Evolutionary conservation across 2,329 filamentous ascomycete genomes (phyloP).

Genomic region (Claviceps quebecensis): DNA sequence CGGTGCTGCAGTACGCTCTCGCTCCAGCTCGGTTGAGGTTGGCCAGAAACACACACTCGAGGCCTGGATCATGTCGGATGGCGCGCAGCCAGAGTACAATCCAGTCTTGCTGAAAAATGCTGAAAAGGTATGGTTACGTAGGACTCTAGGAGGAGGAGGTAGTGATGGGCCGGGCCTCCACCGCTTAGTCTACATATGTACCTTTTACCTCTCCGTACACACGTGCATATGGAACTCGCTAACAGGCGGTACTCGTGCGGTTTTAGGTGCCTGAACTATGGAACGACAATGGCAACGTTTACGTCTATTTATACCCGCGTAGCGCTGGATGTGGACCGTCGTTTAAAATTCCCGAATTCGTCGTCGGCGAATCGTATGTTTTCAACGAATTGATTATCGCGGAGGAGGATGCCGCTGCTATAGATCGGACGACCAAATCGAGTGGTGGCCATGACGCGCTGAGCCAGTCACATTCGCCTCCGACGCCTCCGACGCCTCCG

Average conservation of each 20-base stretch:
- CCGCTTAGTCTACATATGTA: no score
- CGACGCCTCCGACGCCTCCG: slow-evolving; percentile 16
- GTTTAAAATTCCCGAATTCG: slow-evolving; percentile 44
- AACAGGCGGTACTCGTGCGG: not conserved
- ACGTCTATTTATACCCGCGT: slow-evolving; percentile 42
- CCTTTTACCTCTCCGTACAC: no score
- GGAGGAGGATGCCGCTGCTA: slow-evolving; percentile 20
- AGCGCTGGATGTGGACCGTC: slow-evolving; percentile 37
- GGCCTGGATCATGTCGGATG: slow-evolving; percentile 43
- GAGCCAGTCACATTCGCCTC: slow-evolving; percentile 20
- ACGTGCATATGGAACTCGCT: no score
- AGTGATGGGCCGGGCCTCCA: not conserved
- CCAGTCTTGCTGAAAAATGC: slow-evolving; percentile 34
- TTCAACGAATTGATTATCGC: slow-evolving; percentile 38
- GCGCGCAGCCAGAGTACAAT: slow-evolving; percentile 41
- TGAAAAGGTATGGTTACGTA: slow-evolving; percentile 32
- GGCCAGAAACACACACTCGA: slow-evolving; percentile 12
- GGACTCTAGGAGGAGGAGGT: no score
- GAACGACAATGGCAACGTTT: slow-evolving; percentile 44
- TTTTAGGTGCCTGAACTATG: slow-evolving; percentile 54
- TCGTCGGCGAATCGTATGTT: slow-evolving; percentile 38
- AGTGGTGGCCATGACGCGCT: slow-evolving; percentile 33
- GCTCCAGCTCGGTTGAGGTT: slow-evolving; percentile 32
- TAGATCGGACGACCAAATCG: slow-evolving; percentile 23
- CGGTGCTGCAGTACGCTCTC: slow-evolving; percentile 24